Conservation (phyloP, 1,139 yeast genomes). For the Scheffersomyces quercinus region DNA sequence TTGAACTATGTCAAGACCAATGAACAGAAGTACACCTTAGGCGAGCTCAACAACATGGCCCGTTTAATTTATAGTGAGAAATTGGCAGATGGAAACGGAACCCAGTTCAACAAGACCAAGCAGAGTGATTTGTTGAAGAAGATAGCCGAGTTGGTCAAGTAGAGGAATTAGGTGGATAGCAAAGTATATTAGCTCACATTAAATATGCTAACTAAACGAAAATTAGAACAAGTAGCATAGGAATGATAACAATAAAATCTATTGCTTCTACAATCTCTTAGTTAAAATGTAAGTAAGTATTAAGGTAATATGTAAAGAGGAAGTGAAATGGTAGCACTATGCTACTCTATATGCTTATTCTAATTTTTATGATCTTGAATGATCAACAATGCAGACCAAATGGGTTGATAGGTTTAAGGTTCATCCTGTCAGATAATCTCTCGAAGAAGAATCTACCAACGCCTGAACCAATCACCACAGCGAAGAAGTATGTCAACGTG, state of each 20-base stretch:
- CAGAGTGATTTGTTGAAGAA: constrained; percentile 38
- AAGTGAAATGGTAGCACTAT: no score
- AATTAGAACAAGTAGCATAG: no score
- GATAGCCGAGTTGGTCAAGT: constrained; percentile 10
- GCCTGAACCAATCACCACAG: constrained; percentile 66
- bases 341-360: no score
- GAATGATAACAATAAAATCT: no score
- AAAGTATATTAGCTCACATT: no score
- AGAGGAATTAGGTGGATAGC: no score
- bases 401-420: constrained; percentile 20
- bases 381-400: constrained; percentile 10
- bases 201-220: no score
- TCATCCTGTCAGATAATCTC: constrained; percentile 44
- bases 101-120: constrained; percentile 41
- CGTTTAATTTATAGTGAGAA: constrained; percentile 52
- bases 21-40: constrained; percentile 20
- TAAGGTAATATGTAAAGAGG: no score
- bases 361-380: no score
- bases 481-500: constrained; percentile 66
- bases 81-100: constrained; percentile 42
- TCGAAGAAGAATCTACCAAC: constrained; percentile 69
- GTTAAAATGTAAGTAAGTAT: no score
- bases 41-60: constrained; percentile 39
- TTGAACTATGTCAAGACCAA: constrained; percentile 23
- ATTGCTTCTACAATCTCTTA: no score